phyloP scores from a whole-genome alignment of 2,329 filamentous ascomycete species.

The Sporothrix curviconia region DNA sequence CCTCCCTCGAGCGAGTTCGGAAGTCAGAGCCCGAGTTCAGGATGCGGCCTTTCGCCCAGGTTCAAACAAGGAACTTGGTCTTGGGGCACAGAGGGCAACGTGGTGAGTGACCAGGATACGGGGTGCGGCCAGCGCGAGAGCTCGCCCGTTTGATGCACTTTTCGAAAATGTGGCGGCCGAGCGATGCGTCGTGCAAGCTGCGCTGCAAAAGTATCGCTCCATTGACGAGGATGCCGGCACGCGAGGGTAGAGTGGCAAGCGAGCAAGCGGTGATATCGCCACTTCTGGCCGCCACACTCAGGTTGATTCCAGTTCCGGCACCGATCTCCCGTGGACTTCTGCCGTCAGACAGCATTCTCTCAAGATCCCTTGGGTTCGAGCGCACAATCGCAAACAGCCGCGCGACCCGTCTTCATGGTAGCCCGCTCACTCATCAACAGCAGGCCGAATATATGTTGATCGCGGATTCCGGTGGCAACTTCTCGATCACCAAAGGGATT shows the following conservation, averaged over 20 bases:
- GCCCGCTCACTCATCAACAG: conserved; percentile 60
- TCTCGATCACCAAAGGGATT: conserved; percentile 83
- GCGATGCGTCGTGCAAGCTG: conserved; percentile 76
- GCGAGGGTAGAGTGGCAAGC: conserved; percentile 74
- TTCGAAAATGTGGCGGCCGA: conserved; percentile 72
- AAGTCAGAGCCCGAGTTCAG: conserved; percentile 57
- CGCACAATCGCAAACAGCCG: conserved; percentile 69
- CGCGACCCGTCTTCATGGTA: conserved; percentile 64
- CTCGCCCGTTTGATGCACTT: conserved; percentile 65
- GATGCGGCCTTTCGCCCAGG: conserved; percentile 61
- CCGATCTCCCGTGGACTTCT: conserved; percentile 77
- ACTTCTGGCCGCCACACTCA: conserved; percentile 79
- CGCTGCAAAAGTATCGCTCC: conserved; percentile 80
- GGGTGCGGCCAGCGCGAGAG: conserved; percentile 63
- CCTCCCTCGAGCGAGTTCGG: conserved; percentile 56
- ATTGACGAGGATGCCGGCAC: conserved; percentile 69
- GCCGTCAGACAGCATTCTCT: conserved; percentile 68
- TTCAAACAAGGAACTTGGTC: conserved; percentile 69
- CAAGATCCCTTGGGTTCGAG: conserved; percentile 67
- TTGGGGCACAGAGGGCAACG: conserved; percentile 63
- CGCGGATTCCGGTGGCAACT: conserved; percentile 67
- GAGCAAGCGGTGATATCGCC: conserved; percentile 73
- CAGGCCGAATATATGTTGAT: conserved; percentile 76
- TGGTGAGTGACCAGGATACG: conserved; percentile 77
- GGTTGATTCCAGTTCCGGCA: conserved; percentile 75